A percentile compares a stretch with the other conserved stretches of the same genome.
Evolutionary conservation across 176 grass and related monocot species (phyloP).

Genomic region (sorghum (Sorghum bicolor)): Sorghum_bicolor_NCBIv3 NC_012879.2:38890501-38891000

Average conservation of each 20-base stretch:
- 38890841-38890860: background rate
- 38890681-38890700: conserved; percentile 39
- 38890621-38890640: conserved; percentile 77
- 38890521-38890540: background rate
- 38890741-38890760: background rate
- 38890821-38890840: background rate
- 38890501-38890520: background rate
- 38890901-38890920: background rate
- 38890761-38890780: background rate
- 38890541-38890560: conserved; percentile 19
- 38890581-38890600: background rate
- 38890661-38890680: conserved; percentile 43
- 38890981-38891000: background rate
- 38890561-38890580: conserved; percentile 1
- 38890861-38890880: background rate
- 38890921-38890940: background rate
- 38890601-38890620: conserved; percentile 34
- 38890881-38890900: background rate
- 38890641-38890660: conserved; percentile 90
- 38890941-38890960: background rate
- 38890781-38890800: background rate
- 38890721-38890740: background rate
- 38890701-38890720: background rate
- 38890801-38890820: background rate
- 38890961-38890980: background rate